phyloP scores from a whole-genome alignment of 768 basidiomycete genomes.

The Lactarius hatsudake region DNA sequence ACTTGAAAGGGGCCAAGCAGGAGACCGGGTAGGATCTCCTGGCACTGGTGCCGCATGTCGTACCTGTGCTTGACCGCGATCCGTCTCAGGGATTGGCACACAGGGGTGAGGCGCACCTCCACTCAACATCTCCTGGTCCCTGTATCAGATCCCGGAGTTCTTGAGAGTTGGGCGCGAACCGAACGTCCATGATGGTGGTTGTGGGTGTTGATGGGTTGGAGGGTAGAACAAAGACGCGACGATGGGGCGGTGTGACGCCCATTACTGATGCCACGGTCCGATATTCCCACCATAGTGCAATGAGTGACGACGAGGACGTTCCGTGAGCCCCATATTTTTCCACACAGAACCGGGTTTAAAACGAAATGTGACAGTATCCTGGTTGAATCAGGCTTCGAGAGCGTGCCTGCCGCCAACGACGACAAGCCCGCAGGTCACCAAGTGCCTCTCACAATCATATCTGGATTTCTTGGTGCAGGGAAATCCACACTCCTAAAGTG shows the following conservation, averaged over 20 bases:
- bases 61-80: conserved; percentile 49
- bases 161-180: conserved; percentile 19
- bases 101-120: conserved; percentile 54
- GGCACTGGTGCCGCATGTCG: conserved; percentile 94
- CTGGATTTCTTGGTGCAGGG: conserved; percentile 91
- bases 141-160: conserved; percentile 61
- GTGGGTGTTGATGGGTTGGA: not conserved
- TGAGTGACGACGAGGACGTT: conserved; percentile 22
- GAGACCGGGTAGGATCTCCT: conserved; percentile 83
- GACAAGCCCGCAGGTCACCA: conserved; percentile 28
- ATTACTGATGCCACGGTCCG: conserved; percentile 6
- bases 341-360: not conserved
- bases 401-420: not conserved
- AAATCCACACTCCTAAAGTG: conserved; percentile 90
- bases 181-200: conserved; percentile 1
- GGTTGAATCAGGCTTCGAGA: conserved; percentile 9
- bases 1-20: conserved; percentile 86
- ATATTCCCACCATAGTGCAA: not conserved
- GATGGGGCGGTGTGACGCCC: conserved; percentile 4
- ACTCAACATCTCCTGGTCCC: conserved; percentile 80
- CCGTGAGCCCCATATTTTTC: conserved; percentile 14
- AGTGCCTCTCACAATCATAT: conserved; percentile 91
- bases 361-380: conserved; percentile 5
- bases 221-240: conserved; percentile 9
- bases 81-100: conserved; percentile 1